Base-by-base conservation (phyloP, 192 early-diverging fungal species). In the Pecoramyces ruminantium region DNA sequence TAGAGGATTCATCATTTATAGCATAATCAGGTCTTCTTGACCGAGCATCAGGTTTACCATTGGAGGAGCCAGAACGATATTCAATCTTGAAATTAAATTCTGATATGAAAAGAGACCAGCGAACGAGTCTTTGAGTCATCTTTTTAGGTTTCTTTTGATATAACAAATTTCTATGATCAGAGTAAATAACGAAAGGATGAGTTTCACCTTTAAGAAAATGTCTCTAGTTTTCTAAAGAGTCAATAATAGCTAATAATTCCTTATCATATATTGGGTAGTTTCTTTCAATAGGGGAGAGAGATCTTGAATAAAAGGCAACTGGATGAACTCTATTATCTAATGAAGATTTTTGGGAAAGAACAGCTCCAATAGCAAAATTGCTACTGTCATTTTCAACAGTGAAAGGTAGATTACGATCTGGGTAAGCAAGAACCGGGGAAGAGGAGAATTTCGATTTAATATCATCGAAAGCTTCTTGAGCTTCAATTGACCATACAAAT, bases 221-320 rank as follows among this genome's bases (percentile, higher is more conserved):
- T 1, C 83, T 29, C 85, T 85, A 89, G n/a, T 84, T 27, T 30
- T 78, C 80, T 77, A 89, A 83, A 13, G 84, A 28, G 77, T 85
- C 81, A 21, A 86, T 40, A 28, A 89, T 84, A n/a, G 84, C 88
- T 4, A 87, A 78, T 0, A 87, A 79, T 77, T 90, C 89, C n/a
- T 38, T 83, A 38, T 77, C 85, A 80, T 83, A 80, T n/a, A 85
- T 87, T 2, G 51, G n/a, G 40, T 87, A 87, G 78, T 86, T 86
- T 30, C 77, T 78, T 78, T 87, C 81, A 21, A 83, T 81, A 0
- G 38, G 77, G 14, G 78, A 15, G 0, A 84, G 78, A 18, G 34
- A 80, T 79, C 78, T 21, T 15, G 82, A 85, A 18, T 78, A 80
- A 30, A 80, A 87, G 2, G 80, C 78, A 5, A 87, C 28, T 0